Evolutionary conservation across 495 filamentous ascomycete genomes (phyloP).

Genomic region (Baudoinia panamericana): DNA sequence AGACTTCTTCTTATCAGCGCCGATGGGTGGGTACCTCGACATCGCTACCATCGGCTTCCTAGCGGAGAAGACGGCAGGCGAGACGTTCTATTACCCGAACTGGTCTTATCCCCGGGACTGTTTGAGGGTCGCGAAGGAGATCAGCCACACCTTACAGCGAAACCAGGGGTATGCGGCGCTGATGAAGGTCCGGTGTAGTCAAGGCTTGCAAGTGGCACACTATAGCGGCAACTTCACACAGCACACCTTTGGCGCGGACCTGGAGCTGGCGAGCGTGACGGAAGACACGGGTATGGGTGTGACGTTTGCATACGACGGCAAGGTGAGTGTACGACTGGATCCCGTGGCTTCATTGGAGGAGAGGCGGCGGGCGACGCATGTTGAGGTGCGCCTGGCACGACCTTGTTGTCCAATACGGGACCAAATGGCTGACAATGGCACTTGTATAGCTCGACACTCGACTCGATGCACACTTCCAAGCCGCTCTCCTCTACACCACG

Average conservation of each 20-base stretch:
- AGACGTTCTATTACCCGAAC: slow-evolving; percentile 91
- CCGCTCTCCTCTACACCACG: slow-evolving; percentile 86
- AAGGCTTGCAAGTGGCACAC: slow-evolving; percentile 81
- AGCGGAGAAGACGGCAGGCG: slow-evolving; percentile 70
- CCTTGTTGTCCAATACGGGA: neutral
- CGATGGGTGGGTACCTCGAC: slow-evolving; percentile 80
- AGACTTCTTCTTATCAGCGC: slow-evolving; percentile 88
- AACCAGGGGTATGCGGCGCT: slow-evolving; percentile 93
- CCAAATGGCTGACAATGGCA: neutral
- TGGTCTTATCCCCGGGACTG: slow-evolving; percentile 79
- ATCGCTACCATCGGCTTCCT: slow-evolving; percentile 83
- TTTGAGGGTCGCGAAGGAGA: slow-evolving; percentile 69
- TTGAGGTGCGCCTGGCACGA: slow-evolving; percentile 13
- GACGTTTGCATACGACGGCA: slow-evolving; percentile 91
- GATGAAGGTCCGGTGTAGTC: slow-evolving; percentile 98
- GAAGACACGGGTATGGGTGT: slow-evolving; percentile 88
- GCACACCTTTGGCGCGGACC: slow-evolving; percentile 84
- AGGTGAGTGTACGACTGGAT: slow-evolving; percentile 29
- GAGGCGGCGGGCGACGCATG: slow-evolving; percentile 13
- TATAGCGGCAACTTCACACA: slow-evolving; percentile 97
- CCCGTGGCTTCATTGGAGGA: slow-evolving; percentile 7
- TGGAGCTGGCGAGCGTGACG: slow-evolving; percentile 88
- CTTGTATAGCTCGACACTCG: slow-evolving; percentile 63
- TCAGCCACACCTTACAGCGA: slow-evolving; percentile 74
- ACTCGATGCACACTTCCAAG: slow-evolving; percentile 95